Evolutionary conservation across 768 basidiomycete genomes (phyloP).

Genomic region (Naganishia vishniacii): DNA sequence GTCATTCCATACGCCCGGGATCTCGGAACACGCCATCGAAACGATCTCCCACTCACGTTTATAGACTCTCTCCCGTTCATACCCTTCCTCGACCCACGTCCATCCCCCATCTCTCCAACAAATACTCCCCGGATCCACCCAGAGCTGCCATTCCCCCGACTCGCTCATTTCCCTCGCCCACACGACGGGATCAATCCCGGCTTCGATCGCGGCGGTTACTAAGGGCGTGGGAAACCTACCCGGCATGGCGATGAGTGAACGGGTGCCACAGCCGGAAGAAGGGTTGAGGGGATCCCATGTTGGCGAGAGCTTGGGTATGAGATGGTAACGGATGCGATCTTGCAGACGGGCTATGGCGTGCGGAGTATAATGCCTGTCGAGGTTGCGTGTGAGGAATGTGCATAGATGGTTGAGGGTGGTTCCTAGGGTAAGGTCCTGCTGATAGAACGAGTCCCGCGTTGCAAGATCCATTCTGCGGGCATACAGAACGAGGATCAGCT

Average conservation of each 20-base stretch:
- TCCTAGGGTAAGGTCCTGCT: slow-evolving; percentile 26
- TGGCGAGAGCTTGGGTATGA: slow-evolving; percentile 28
- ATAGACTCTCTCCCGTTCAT: slow-evolving; percentile 36
- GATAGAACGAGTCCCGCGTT: background rate
- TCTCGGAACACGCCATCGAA: no score
- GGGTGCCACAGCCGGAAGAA: slow-evolving; percentile 38
- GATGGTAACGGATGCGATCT: slow-evolving; percentile 26
- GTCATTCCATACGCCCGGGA: no score
- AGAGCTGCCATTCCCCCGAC: slow-evolving; percentile 47
- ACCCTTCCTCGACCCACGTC: slow-evolving; percentile 46
- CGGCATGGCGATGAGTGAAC: slow-evolving; percentile 42
- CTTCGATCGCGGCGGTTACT: slow-evolving; percentile 31
- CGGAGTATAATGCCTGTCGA: slow-evolving; percentile 35
- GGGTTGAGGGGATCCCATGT: slow-evolving; percentile 44
- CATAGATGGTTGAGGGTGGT: slow-evolving; percentile 37
- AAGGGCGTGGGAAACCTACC: slow-evolving; percentile 36
- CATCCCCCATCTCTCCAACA: slow-evolving; percentile 46
- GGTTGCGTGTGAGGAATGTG: slow-evolving; percentile 36
- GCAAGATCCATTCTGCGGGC: background rate
- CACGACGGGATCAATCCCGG: slow-evolving; percentile 31
- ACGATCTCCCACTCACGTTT: slow-evolving; percentile 47
- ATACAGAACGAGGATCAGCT: background rate
- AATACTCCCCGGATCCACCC: slow-evolving; percentile 49
- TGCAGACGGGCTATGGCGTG: slow-evolving; percentile 31
- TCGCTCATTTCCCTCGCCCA: slow-evolving; percentile 39